Conservation (phyloP, 768 basidiomycete genomes). For the Crassisporium funariophilum region DNA sequence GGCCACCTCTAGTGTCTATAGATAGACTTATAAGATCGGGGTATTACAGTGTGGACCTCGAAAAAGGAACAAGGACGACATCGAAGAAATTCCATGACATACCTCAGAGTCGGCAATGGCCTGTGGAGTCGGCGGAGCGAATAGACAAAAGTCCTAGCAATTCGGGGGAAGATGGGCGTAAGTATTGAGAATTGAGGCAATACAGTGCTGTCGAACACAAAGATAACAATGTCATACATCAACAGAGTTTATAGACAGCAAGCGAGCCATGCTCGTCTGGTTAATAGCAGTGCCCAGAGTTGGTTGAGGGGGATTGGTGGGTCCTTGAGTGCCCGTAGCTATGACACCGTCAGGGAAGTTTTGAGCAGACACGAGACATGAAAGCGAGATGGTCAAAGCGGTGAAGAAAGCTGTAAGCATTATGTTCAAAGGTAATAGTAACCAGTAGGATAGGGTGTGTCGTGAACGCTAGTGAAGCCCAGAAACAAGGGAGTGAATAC, state of each 20-base stretch:
- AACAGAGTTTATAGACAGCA: constrained; percentile 41
- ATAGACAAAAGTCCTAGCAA: constrained; percentile 43
- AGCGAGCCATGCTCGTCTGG: constrained; percentile 41
- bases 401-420: too few relatives aligned
- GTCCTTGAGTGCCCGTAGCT: constrained; percentile 43
- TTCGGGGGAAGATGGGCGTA: too few relatives aligned
- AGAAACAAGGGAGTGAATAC: too few relatives aligned
- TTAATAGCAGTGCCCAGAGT: constrained; percentile 42
- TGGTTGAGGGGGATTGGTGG: constrained; percentile 41
- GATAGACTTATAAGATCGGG: constrained; percentile 7
- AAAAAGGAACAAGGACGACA: neutral
- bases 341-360: constrained; percentile 37
- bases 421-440: too few relatives aligned
- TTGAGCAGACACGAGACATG: constrained; percentile 1
- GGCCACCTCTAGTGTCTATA: constrained; percentile 43
- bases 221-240: too few relatives aligned
- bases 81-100: constrained; percentile 3
- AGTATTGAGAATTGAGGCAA: too few relatives aligned
- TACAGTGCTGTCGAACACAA: too few relatives aligned
- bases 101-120: constrained; percentile 43
- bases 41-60: neutral
- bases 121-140: constrained; percentile 37
- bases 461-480: too few relatives aligned
- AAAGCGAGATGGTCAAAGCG: too few relatives aligned
- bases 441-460: too few relatives aligned